A percentile compares a stretch with the other conserved stretches of the same genome.
Conservation (phyloP, 164 flowering plant genomes). For the Berberis vulgaris region DNA sequence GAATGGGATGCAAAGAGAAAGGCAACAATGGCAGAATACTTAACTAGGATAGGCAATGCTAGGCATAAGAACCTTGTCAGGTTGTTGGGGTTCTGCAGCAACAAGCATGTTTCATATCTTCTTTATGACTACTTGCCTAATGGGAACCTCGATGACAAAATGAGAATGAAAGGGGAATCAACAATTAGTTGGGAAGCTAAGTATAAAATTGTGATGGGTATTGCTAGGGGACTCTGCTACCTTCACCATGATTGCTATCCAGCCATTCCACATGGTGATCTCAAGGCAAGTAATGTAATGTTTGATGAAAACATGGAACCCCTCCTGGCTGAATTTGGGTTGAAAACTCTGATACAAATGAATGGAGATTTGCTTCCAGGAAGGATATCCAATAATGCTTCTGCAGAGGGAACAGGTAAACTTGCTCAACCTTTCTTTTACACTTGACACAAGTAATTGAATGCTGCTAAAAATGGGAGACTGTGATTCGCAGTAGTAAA, state of each 20-base stretch:
- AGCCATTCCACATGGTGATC: slow-evolving; percentile 85
- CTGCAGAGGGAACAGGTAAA: slow-evolving; percentile 36
- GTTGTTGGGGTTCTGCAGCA: slow-evolving; percentile 75
- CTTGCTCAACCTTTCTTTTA: slow-evolving; percentile 5
- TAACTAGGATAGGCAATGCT: slow-evolving; percentile 51
- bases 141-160: slow-evolving; percentile 63
- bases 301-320: slow-evolving; percentile 88
- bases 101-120: slow-evolving; percentile 49
- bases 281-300: slow-evolving; percentile 57
- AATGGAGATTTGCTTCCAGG: slow-evolving; percentile 24
- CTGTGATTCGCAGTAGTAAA: too few species aligned
- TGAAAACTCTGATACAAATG: slow-evolving; percentile 32
- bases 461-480: too few species aligned
- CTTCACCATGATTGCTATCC: slow-evolving; percentile 90
- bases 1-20: slow-evolving; percentile 46
- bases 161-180: slow-evolving; percentile 33
- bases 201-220: slow-evolving; percentile 40
- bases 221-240: slow-evolving; percentile 73
- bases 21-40: slow-evolving; percentile 25
- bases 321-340: slow-evolving; percentile 65
- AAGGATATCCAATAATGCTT: slow-evolving; percentile 16
- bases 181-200: slow-evolving; percentile 45
- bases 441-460: background rate
- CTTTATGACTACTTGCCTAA: slow-evolving; percentile 72
- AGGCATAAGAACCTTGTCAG: slow-evolving; percentile 73